Percentiles rank a stretch among this genome's conserved stretches.
These are phyloP conservation scores for Neckera pumila DNA, from an alignment of 225 moss, liverwort and hornwort genomes.

Conservation along the genomic window DNA sequence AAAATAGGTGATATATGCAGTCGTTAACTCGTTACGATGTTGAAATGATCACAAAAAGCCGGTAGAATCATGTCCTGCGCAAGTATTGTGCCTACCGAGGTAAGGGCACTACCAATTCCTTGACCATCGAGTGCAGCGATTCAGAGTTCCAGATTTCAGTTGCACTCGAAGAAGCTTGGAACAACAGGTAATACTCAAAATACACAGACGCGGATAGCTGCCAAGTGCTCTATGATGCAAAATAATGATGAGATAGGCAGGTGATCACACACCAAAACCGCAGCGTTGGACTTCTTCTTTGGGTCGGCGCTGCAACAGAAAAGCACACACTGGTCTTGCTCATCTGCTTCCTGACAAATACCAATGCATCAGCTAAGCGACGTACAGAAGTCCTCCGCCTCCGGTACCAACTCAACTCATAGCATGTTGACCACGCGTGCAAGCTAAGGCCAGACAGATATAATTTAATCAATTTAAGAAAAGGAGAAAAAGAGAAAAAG, in stretches of 20 bases:
- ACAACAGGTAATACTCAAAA: background rate
- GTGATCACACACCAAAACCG: constrained; percentile 66
- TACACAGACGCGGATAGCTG: background rate
- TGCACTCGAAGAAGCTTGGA: background rate
- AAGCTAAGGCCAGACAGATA: background rate
- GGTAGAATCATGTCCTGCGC: background rate
- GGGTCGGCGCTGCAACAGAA: constrained; percentile 79
- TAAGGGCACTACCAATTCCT: background rate
- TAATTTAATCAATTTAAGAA: background rate
- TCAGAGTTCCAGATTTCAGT: background rate
- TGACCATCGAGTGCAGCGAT: background rate
- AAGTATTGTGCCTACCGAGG: background rate
- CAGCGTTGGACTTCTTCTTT: constrained; percentile 88
- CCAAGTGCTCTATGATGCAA: background rate
- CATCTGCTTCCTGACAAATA: constrained; percentile 90
- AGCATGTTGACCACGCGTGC: background rate
- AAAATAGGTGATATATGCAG: background rate
- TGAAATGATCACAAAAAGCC: background rate
- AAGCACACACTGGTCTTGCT: constrained; percentile 79
- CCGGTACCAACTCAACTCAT: background rate
- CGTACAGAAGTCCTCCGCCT: background rate
- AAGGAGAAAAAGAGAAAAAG: background rate
- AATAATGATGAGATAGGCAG: background rate
- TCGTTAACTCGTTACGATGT: background rate
- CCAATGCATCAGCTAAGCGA: constrained; percentile 4